Base-by-base conservation (phyloP, 768 basidiomycete genomes). In the Suillus placidus region DNA sequence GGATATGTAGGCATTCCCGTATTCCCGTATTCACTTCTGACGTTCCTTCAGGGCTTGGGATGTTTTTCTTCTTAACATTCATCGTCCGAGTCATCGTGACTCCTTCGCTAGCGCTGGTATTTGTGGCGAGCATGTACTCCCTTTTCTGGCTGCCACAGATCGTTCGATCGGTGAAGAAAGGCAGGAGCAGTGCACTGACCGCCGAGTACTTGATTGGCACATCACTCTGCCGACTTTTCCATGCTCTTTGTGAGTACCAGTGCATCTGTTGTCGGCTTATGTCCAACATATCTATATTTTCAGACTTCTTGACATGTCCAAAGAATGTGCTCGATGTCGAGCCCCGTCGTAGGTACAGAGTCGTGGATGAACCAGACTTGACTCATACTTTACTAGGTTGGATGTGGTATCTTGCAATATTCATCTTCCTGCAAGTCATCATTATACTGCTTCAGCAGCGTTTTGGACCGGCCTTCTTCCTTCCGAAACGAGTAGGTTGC, bases 81-180 rank as follows among this genome's bases (percentile, higher is more conserved):
- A 83, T 95, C 64, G 86, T 94, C 68, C 88, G 91, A 42, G 83
- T 94, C 58, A 87, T 93, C 61, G 71, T 92, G 71, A 87, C 87
- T 26, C 86, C 90, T 2, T 83, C 85, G 0, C 79, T 93, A 52
- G 84, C 89, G 9, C 80, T 92, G 70, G 68, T 89, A 20, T 87
- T 91, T 68, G 83, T 95, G 40, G 85, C 81, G 12, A 73, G 80
- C 34, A 84, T 93, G 64, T 94, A 96, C 76, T 90, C 89, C 7
- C 83, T 83, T 66, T 88, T 95, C 71, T 97, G 95, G 95, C 69
- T 90, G 6, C 89, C 93, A 4, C 95, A 96, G 76, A 93, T 97
- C 57, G 80, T 89, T 62, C 83, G 95, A 30, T 91, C 93, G 18
- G 87, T 84, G 18, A 83, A 84, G 26, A 84, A 92, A 30, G 91